Conservation (phyloP, 2,329 filamentous ascomycete genomes). For the Beauveria brongniartii region DNA sequence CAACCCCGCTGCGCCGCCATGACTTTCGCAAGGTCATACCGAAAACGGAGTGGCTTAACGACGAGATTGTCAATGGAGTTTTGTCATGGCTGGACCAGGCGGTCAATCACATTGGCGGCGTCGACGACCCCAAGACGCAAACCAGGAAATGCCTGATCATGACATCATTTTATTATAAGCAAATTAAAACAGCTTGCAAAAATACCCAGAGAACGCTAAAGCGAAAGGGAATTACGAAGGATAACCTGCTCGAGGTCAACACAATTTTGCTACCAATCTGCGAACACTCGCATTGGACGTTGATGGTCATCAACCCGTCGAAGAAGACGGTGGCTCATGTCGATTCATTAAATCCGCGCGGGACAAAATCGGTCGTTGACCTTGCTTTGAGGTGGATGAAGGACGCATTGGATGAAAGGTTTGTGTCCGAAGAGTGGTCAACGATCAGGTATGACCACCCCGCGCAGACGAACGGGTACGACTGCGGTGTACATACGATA, state of each 20-base stretch:
- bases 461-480: slow-evolving; percentile 57
- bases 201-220: slow-evolving; percentile 48
- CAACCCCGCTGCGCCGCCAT: slow-evolving; percentile 40
- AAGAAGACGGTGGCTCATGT: slow-evolving; percentile 57
- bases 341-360: slow-evolving; percentile 50
- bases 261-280: slow-evolving; percentile 65
- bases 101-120: slow-evolving; percentile 49
- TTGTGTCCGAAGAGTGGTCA: slow-evolving; percentile 51
- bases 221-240: slow-evolving; percentile 46
- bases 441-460: slow-evolving; percentile 42
- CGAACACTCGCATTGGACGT: slow-evolving; percentile 59
- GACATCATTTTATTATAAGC: slow-evolving; percentile 58
- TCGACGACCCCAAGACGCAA: slow-evolving; percentile 35
- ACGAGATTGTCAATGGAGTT: slow-evolving; percentile 64
- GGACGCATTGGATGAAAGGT: slow-evolving; percentile 46
- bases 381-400: slow-evolving; percentile 47
- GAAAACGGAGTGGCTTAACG: slow-evolving; percentile 61
- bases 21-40: slow-evolving; percentile 58
- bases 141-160: slow-evolving; percentile 54
- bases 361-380: slow-evolving; percentile 31
- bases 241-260: slow-evolving; percentile 56
- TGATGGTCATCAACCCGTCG: slow-evolving; percentile 57
- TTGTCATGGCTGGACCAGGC: slow-evolving; percentile 52
- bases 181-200: slow-evolving; percentile 38
- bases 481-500: slow-evolving; percentile 72